Conservation (phyloP, 306 rosid species). For the Macrotyloma uniflorum region DNA sequence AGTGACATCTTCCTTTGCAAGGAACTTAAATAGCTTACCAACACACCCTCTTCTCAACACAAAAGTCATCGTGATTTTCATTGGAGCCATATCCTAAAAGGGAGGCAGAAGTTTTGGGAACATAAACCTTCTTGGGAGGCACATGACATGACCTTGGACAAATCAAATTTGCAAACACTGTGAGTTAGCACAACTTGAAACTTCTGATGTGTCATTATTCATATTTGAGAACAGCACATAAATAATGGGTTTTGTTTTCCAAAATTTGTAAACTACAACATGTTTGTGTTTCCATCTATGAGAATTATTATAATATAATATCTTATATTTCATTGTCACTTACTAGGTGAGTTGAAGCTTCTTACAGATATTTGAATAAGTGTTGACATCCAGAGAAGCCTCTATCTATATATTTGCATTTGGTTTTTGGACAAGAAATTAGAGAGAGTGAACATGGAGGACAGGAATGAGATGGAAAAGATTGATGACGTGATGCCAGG, state of each 20-base stretch:
- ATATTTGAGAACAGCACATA: slow-evolving; percentile 16
- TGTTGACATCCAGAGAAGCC: slow-evolving; percentile 12
- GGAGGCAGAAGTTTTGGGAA: slow-evolving; percentile 60
- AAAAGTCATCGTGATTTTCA: slow-evolving; percentile 43
- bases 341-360: slow-evolving; percentile 16
- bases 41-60: slow-evolving; percentile 33
- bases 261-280: slow-evolving; percentile 31
- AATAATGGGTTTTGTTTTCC: slow-evolving; percentile 29
- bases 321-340: slow-evolving; percentile 20
- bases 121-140: slow-evolving; percentile 48
- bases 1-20: slow-evolving; percentile 38
- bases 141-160: slow-evolving; percentile 38
- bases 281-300: background rate
- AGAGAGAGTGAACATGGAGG: slow-evolving; percentile 54
- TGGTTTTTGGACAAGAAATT: slow-evolving; percentile 19
- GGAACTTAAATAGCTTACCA: slow-evolving; percentile 11
- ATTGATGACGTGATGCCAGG: slow-evolving; percentile 77
- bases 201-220: slow-evolving; percentile 32
- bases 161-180: slow-evolving; percentile 33
- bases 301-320: background rate
- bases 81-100: slow-evolving; percentile 40
- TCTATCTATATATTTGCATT: slow-evolving; percentile 6
- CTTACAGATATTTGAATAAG: slow-evolving; percentile 4
- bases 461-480: slow-evolving; percentile 61
- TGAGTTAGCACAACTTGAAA: slow-evolving; percentile 38